A percentile compares a stretch with the other conserved stretches of the same genome.
phyloP scores from a whole-genome alignment of 2,329 filamentous ascomycete species.

The Neonectria punicea region DNA sequence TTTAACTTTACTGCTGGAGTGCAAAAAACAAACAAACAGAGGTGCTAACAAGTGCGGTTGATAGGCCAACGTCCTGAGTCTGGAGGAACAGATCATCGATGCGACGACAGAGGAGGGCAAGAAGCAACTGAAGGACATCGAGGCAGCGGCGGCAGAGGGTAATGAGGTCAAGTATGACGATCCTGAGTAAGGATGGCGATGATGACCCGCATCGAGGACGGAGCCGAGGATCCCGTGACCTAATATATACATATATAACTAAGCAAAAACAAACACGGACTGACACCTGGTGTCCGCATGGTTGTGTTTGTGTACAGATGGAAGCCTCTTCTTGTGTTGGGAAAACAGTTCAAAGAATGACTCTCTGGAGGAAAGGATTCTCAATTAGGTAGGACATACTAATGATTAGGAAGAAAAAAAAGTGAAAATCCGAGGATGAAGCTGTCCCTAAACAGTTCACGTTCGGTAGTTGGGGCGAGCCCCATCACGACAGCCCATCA shows the following conservation, averaged over 20 bases:
- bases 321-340: not conserved
- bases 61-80: slow-evolving; percentile 84
- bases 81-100: slow-evolving; percentile 95
- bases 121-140: slow-evolving; percentile 79
- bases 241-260: not conserved
- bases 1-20: not conserved
- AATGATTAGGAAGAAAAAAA: not conserved
- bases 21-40: not conserved
- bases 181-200: slow-evolving; percentile 50
- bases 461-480: slow-evolving; percentile 13
- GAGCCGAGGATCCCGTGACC: not conserved
- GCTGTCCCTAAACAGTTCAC: slow-evolving; percentile 4
- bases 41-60: slow-evolving; percentile 37
- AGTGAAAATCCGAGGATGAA: not conserved
- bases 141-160: slow-evolving; percentile 57
- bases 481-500: not conserved
- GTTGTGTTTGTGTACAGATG: not conserved
- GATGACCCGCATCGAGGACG: not conserved
- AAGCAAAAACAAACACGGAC: not conserved
- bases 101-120: slow-evolving; percentile 89
- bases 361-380: not conserved
- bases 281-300: not conserved
- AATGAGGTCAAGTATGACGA: slow-evolving; percentile 46
- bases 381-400: not conserved
- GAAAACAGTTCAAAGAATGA: not conserved